Conservation (phyloP, 352 stramenopile species). For the Globisporangium abappressorium region DNA sequence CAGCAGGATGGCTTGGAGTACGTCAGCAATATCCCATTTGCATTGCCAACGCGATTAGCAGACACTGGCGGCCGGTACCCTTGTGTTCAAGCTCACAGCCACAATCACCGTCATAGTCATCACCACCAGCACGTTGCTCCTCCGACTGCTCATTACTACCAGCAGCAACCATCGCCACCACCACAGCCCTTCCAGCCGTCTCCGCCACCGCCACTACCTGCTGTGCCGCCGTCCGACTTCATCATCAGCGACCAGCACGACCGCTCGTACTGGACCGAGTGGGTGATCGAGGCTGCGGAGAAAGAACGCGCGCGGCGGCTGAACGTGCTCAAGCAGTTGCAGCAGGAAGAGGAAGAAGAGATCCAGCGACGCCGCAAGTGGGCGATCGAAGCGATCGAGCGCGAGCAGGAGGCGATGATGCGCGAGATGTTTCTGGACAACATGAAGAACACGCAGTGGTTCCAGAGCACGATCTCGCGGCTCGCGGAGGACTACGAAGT, state of each 20-base stretch:
- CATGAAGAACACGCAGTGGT: conserved; percentile 90
- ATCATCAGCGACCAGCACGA: conserved; percentile 23
- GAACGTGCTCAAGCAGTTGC: conserved; percentile 62
- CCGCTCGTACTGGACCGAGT: conserved; percentile 77
- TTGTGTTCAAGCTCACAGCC: neutral
- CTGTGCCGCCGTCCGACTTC: neutral
- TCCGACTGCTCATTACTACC: neutral
- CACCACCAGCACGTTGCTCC: neutral
- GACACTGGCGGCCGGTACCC: neutral
- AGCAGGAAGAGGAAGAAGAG: conserved; percentile 75
- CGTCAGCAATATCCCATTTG: neutral
- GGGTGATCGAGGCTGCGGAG: conserved; percentile 77
- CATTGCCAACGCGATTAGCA: neutral
- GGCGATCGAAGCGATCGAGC: conserved; percentile 79
- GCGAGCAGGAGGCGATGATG: conserved; percentile 79
- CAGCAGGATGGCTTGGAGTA: neutral
- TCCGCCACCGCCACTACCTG: neutral
- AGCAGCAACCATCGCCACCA: neutral
- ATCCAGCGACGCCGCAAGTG: conserved; percentile 58
- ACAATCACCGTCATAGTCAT: neutral
- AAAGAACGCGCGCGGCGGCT: conserved; percentile 70
- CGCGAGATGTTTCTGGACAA: conserved; percentile 83
- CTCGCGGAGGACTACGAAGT: conserved; percentile 82
- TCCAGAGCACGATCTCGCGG: conserved; percentile 79
- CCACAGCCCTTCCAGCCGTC: neutral